These are phyloP conservation scores for Pythium sukuiense DNA, from an alignment of 352 stramenopile genomes.

Conservation along the genomic window DNA sequence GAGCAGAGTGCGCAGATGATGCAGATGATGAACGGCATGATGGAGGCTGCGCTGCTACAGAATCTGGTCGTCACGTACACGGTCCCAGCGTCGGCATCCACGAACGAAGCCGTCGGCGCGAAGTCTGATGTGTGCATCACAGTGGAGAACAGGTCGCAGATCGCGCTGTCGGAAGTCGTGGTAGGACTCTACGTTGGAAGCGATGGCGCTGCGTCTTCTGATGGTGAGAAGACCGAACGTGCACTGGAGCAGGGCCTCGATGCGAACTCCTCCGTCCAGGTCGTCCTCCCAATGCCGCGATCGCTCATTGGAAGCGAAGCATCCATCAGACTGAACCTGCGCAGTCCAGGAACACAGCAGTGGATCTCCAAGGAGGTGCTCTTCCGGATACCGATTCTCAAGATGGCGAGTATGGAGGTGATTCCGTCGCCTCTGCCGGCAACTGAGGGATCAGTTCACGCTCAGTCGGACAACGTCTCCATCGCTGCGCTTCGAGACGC, in stretches of 20 bases:
- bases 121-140: slow-evolving; percentile 30
- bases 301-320: slow-evolving; percentile 17
- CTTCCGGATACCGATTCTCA: slow-evolving; percentile 50
- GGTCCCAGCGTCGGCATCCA: neutral
- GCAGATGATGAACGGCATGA: slow-evolving; percentile 84
- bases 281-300: slow-evolving; percentile 33
- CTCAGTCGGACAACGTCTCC: slow-evolving; percentile 31
- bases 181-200: neutral
- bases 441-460: neutral
- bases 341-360: slow-evolving; percentile 62
- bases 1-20: slow-evolving; percentile 70
- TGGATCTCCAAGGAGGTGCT: slow-evolving; percentile 45
- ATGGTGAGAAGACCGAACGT: neutral
- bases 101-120: neutral
- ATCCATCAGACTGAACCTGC: slow-evolving; percentile 39
- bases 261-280: slow-evolving; percentile 6
- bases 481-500: slow-evolving; percentile 45
- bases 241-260: slow-evolving; percentile 12
- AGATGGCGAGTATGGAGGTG: slow-evolving; percentile 35
- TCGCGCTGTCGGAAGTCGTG: slow-evolving; percentile 36
- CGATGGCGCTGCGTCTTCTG: neutral
- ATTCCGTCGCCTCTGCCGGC: slow-evolving; percentile 8
- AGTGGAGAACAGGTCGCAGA: slow-evolving; percentile 60
- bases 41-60: slow-evolving; percentile 76
- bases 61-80: slow-evolving; percentile 44